These are phyloP conservation scores for Graphilbum sp. DNA, from an alignment of 2,329 filamentous ascomycete species.

Conservation along the genomic window DNA sequence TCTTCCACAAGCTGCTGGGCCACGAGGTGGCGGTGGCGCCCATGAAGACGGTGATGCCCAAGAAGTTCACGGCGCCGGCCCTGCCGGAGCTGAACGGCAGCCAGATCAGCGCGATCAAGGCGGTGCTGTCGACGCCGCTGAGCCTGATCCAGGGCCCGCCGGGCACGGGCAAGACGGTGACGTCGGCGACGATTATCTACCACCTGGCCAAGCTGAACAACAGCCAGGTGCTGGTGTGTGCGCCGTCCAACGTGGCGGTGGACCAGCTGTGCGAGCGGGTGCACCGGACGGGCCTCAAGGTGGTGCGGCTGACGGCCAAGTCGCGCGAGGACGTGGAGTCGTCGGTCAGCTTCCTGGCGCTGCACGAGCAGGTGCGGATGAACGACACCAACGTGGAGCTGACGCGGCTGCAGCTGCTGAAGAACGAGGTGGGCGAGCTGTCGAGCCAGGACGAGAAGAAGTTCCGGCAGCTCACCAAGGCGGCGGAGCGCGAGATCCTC, in stretches of 20 bases:
- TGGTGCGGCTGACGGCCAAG: constrained; percentile 95
- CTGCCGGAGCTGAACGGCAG: constrained; percentile 89
- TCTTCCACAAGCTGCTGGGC: constrained; percentile 91
- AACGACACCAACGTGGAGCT: constrained; percentile 93
- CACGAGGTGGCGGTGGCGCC: constrained; percentile 88
- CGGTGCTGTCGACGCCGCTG: constrained; percentile 80
- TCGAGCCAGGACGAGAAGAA: constrained; percentile 97
- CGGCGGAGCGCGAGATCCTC: constrained; percentile 87
- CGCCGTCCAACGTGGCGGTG: constrained; percentile 94
- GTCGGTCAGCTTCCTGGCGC: constrained; percentile 85
- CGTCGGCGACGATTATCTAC: constrained; percentile 96
- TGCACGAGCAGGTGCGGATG: constrained; percentile 95
- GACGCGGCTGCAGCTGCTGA: constrained; percentile 81
- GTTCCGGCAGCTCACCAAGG: constrained; percentile 86
- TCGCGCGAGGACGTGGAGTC: constrained; percentile 97
- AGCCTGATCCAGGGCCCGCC: constrained; percentile 95
- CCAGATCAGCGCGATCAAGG: constrained; percentile 92
- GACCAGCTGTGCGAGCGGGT: constrained; percentile 97
- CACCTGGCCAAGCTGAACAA: constrained; percentile 91
- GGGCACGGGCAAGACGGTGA: constrained; percentile 96
- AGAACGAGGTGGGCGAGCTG: constrained; percentile 78
- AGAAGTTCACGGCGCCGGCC: constrained; percentile 91
- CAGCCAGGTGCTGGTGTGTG: constrained; percentile 88
- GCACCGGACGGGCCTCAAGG: constrained; percentile 85
- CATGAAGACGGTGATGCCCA: constrained; percentile 89